Percentiles rank a stretch among this genome's conserved stretches.
phyloP scores from a whole-genome alignment of 1,139 yeast genomes.

The Pichia sp. region DNA sequence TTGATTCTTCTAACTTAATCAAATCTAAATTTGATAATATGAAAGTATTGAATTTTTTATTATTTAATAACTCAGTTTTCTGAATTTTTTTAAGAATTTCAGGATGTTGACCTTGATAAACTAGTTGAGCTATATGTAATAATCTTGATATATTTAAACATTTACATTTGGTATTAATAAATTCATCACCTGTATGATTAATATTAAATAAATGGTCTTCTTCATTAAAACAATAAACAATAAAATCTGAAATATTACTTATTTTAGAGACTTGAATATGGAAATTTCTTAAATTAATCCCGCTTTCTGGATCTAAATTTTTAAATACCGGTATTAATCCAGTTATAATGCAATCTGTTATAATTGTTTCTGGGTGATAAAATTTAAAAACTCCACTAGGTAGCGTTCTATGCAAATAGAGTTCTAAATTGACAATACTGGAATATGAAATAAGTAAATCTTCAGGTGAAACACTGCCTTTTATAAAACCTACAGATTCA shows the following conservation, averaged over 20 bases:
- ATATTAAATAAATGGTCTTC: slow-evolving; percentile 21
- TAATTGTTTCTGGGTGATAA: slow-evolving; percentile 28
- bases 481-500: slow-evolving; percentile 44
- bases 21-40: slow-evolving; percentile 22
- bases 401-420: slow-evolving; percentile 24
- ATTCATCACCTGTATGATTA: slow-evolving; percentile 1
- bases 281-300: slow-evolving; percentile 68
- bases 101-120: slow-evolving; percentile 30
- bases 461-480: slow-evolving; percentile 54
- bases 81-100: slow-evolving; percentile 17
- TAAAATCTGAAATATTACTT: slow-evolving; percentile 62
- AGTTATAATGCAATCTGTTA: slow-evolving; percentile 39
- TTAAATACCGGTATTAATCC: slow-evolving; percentile 48
- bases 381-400: slow-evolving; percentile 13
- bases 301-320: slow-evolving; percentile 57
- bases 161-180: slow-evolving; percentile 26
- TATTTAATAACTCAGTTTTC: neutral
- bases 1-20: slow-evolving; percentile 14
- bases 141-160: slow-evolving; percentile 44
- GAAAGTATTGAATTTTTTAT: slow-evolving; percentile 26
- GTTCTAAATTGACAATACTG: slow-evolving; percentile 29
- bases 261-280: slow-evolving; percentile 70
- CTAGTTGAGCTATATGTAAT: slow-evolving; percentile 49
- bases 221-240: slow-evolving; percentile 51
- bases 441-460: slow-evolving; percentile 51